Evolutionary conservation across 352 stramenopile genomes (phyloP).

Genomic region (Globisporangium orthogonon): DNA sequence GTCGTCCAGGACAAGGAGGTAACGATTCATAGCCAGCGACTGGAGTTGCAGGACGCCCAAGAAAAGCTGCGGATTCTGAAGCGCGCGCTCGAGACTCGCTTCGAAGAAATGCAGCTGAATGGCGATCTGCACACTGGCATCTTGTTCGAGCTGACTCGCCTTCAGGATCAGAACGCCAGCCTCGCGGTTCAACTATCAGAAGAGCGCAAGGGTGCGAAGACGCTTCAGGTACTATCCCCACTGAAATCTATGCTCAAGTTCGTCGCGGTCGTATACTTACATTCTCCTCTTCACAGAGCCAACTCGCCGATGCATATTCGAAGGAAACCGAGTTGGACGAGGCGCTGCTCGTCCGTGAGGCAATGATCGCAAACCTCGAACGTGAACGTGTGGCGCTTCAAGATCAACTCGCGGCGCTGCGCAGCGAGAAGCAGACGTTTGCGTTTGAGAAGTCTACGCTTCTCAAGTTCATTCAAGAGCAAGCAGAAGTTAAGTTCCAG

Average conservation of each 20-base stretch:
- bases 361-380: conserved; percentile 46
- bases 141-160: conserved; percentile 64
- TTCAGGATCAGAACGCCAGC: conserved; percentile 58
- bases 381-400: conserved; percentile 36
- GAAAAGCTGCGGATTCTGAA: conserved; percentile 66
- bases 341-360: conserved; percentile 40
- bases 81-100: conserved; percentile 57
- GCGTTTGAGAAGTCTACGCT: conserved; percentile 44
- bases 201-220: conserved; percentile 36
- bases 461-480: conserved; percentile 3
- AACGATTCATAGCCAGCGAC: conserved; percentile 14
- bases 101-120: conserved; percentile 63
- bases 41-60: conserved; percentile 30
- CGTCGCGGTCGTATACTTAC: conserved; percentile 1
- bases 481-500: conserved; percentile 62
- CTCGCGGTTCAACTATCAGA: conserved; percentile 58
- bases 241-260: not conserved
- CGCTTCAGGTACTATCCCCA: conserved; percentile 12
- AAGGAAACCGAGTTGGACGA: conserved; percentile 46
- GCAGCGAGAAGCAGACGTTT: conserved; percentile 43
- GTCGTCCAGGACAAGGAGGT: conserved; percentile 21
- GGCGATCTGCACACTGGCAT: conserved; percentile 68
- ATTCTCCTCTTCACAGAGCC: not conserved
- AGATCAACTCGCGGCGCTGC: conserved; percentile 31
- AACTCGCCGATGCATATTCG: conserved; percentile 22